Evolutionary conservation across 148 eudicot species (phyloP).

Genomic region (Fagopyrum homotropicum): DNA sequence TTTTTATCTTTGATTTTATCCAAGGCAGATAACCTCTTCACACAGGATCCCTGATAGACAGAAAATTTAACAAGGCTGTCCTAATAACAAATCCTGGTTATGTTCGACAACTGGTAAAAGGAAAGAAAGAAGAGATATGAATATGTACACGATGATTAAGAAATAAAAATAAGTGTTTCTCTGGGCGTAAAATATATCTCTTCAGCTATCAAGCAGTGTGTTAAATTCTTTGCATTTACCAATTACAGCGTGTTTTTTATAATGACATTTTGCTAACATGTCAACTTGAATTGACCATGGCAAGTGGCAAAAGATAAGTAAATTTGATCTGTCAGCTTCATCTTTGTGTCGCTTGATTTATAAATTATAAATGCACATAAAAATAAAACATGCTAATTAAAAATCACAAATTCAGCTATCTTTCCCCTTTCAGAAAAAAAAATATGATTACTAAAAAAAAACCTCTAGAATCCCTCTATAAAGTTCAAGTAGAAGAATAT

Average conservation of each 20-base stretch:
- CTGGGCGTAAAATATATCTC: background rate
- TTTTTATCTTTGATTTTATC: constrained; percentile 68
- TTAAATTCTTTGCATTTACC: background rate
- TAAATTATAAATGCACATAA: background rate
- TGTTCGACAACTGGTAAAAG: background rate
- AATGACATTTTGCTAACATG: background rate
- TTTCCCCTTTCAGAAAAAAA: too few relatives aligned
- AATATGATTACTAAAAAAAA: background rate
- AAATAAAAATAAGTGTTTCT: background rate
- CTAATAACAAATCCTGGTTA: background rate
- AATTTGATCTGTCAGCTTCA: background rate
- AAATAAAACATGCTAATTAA: too few relatives aligned
- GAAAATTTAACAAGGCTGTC: background rate
- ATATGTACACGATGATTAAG: background rate
- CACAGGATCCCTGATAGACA: constrained; percentile 84
- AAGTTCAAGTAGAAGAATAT: background rate
- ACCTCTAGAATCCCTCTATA: background rate
- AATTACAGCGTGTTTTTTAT: too few relatives aligned
- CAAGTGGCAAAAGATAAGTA: background rate
- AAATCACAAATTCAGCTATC: too few relatives aligned
- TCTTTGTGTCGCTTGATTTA: background rate
- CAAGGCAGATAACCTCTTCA: constrained; percentile 61
- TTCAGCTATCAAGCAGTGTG: background rate
- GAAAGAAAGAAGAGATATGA: background rate
- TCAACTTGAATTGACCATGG: background rate